These are phyloP conservation scores for Botrytis aclada DNA, from an alignment of 2,329 filamentous ascomycete genomes.

Conservation along the genomic window DNA sequence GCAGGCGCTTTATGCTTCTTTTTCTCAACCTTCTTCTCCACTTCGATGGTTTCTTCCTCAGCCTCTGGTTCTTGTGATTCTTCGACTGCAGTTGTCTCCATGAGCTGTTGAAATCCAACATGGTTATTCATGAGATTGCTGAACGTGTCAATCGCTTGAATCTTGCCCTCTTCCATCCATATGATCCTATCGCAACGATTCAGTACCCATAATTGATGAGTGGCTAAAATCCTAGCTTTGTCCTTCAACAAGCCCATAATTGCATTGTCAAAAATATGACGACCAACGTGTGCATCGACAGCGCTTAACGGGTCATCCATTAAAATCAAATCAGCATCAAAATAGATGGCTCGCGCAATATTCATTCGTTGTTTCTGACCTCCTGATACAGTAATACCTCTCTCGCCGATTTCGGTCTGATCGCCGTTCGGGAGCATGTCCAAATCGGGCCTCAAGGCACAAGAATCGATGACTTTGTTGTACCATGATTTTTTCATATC, in stretches of 20 bases:
- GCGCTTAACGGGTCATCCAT: conserved; percentile 69
- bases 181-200: conserved; percentile 88
- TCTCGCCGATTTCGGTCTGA: conserved; percentile 87
- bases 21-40: conserved; percentile 45
- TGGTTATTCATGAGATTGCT: conserved; percentile 80
- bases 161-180: conserved; percentile 83
- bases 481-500: conserved; percentile 73
- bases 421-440: conserved; percentile 93
- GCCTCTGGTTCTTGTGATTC: conserved; percentile 54
- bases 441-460: conserved; percentile 78
- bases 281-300: conserved; percentile 67
- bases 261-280: conserved; percentile 86
- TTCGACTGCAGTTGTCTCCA: conserved; percentile 79
- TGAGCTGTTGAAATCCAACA: conserved; percentile 71
- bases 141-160: conserved; percentile 85
- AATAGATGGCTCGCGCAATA: conserved; percentile 79
- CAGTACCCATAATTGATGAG: conserved; percentile 91
- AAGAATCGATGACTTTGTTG: conserved; percentile 60
- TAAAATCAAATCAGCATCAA: conserved; percentile 63
- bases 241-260: conserved; percentile 84
- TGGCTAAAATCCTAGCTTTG: conserved; percentile 88
- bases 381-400: conserved; percentile 91
- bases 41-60: conserved; percentile 47
- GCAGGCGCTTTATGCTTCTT: conserved; percentile 51
- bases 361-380: conserved; percentile 95